These are phyloP conservation scores for Stachybotrys elegans DNA, from an alignment of 2,329 filamentous ascomycete genomes.

Conservation along the genomic window DNA sequence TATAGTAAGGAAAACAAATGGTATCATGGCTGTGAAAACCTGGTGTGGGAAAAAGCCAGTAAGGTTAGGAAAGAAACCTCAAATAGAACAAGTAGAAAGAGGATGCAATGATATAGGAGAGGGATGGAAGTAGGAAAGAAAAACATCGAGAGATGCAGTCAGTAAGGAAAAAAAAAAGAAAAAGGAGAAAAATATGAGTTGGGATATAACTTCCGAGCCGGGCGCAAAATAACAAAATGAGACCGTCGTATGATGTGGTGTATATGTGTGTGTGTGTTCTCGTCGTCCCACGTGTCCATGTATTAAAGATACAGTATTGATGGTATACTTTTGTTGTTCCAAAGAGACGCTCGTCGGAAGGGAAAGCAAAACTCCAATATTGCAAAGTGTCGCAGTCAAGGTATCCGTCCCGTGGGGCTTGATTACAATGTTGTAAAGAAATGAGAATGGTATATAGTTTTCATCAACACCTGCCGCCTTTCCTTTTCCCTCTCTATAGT, in stretches of 20 bases:
- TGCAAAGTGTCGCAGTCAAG: background rate
- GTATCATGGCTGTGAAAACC: background rate
- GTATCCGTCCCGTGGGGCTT: background rate
- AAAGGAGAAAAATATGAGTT: background rate
- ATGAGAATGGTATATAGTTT: background rate
- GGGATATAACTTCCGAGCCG: background rate
- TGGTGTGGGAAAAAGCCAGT: background rate
- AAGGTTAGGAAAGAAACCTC: background rate
- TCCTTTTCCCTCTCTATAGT: too few species aligned
- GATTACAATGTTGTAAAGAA: background rate
- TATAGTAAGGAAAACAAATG: background rate
- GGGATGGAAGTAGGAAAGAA: background rate
- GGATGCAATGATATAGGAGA: background rate
- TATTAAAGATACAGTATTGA: conserved; percentile 2
- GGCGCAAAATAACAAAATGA: background rate
- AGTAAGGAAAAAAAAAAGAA: background rate
- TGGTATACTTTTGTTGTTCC: background rate
- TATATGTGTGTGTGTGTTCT: too few species aligned
- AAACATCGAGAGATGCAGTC: background rate
- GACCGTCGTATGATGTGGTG: too few species aligned
- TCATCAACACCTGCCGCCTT: too few species aligned
- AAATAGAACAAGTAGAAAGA: background rate
- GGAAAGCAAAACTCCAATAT: background rate
- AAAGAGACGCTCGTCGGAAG: background rate
- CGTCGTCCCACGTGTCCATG: conserved; percentile 2